phyloP scores from a whole-genome alignment of 306 rosid species.

The Prunus mira region DNA sequence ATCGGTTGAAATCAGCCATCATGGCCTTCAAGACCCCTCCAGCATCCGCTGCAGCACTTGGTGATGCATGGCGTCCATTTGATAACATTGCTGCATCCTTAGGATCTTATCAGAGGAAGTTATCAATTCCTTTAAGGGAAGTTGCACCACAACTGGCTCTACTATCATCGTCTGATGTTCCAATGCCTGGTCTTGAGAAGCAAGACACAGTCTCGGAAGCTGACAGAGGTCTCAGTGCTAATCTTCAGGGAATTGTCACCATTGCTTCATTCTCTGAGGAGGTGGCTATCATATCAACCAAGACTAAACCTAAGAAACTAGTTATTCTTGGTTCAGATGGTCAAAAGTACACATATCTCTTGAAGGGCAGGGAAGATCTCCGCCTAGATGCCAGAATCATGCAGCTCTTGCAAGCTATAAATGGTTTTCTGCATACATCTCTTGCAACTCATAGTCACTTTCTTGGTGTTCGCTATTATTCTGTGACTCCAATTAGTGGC shows the following conservation, averaged over 20 bases:
- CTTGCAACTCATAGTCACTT: slow-evolving; percentile 67
- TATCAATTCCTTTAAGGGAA: slow-evolving; percentile 72
- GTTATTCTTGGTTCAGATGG: slow-evolving; percentile 90
- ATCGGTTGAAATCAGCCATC: slow-evolving; percentile 70
- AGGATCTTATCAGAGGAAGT: slow-evolving; percentile 90
- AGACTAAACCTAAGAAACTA: slow-evolving; percentile 92
- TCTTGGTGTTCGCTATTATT: slow-evolving; percentile 81
- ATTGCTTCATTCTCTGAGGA: slow-evolving; percentile 81
- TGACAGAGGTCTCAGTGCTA: slow-evolving; percentile 40
- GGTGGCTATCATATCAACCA: slow-evolving; percentile 81
- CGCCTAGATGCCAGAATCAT: slow-evolving; percentile 97
- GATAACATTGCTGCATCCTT: slow-evolving; percentile 88
- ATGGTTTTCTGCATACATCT: slow-evolving; percentile 80
- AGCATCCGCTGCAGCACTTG: slow-evolving; percentile 66
- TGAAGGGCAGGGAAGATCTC: slow-evolving; percentile 94
- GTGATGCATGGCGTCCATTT: slow-evolving; percentile 89
- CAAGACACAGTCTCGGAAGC: slow-evolving; percentile 56
- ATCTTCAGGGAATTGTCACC: slow-evolving; percentile 68
- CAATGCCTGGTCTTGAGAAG: slow-evolving; percentile 98
- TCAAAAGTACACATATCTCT: slow-evolving; percentile 82
- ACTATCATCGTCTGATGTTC: slow-evolving; percentile 86
- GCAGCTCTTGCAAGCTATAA: slow-evolving; percentile 91
- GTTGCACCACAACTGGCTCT: slow-evolving; percentile 81
- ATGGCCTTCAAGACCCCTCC: slow-evolving; percentile 76
- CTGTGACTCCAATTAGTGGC: slow-evolving; percentile 97